Conservation (phyloP, 208 protist genomes). For the Eutreptiella sp. region DNA sequence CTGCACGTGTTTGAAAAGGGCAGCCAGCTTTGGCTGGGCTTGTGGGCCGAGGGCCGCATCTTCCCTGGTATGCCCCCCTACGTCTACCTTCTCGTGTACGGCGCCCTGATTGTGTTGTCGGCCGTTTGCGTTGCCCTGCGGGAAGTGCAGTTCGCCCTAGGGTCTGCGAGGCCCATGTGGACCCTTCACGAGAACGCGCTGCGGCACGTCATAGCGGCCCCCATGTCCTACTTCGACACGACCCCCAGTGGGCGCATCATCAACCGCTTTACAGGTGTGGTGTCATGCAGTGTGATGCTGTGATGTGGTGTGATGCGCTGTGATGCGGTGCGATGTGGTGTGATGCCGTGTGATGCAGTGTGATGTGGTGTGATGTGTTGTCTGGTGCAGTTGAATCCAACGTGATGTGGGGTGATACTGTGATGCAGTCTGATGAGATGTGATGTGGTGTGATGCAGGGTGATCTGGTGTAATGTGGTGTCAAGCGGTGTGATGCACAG, state of each 20-base stretch:
- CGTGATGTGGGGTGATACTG: too few species aligned
- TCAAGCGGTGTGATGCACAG: too few species aligned
- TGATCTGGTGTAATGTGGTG: too few species aligned
- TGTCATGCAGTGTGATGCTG: too few species aligned
- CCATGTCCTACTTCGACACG: constrained; percentile 84
- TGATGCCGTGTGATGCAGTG: too few species aligned
- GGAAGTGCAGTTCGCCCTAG: constrained; percentile 25
- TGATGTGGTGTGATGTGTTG: too few species aligned
- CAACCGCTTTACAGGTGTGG: constrained; percentile 88
- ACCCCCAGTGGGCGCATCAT: constrained; percentile 85
- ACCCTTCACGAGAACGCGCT: constrained; percentile 53
- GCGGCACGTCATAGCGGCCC: constrained; percentile 43
- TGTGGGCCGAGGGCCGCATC: constrained; percentile 11
- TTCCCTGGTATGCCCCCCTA: not conserved
- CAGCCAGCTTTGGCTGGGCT: constrained; percentile 1
- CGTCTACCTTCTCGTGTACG: constrained; percentile 29
- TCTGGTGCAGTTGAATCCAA: too few species aligned
- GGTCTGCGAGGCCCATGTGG: not conserved
- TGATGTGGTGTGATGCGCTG: too few species aligned
- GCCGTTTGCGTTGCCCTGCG: constrained; percentile 27
- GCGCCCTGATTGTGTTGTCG: constrained; percentile 10
- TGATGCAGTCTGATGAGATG: too few species aligned
- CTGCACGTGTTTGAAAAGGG: not conserved
- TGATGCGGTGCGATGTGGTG: too few species aligned
- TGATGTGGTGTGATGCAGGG: too few species aligned